phyloP scores from a whole-genome alignment of 2,329 filamentous ascomycete genomes.

The Hyphodiscus sp. region DNA sequence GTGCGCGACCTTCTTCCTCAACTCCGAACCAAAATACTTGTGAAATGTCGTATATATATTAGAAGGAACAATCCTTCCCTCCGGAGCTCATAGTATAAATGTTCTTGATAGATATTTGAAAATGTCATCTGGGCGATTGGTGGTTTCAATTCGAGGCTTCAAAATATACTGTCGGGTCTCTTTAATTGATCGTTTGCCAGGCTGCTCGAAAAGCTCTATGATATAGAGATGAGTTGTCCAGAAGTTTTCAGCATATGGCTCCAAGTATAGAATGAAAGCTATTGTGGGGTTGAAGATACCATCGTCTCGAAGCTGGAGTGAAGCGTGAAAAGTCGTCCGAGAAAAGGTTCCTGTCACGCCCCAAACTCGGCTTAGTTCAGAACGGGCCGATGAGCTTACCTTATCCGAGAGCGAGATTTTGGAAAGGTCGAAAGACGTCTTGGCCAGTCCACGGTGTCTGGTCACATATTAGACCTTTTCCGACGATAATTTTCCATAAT shows the following conservation, averaged over 20 bases:
- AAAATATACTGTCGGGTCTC: background rate
- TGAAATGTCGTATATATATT: conserved; percentile 19
- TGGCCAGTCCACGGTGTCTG: no score
- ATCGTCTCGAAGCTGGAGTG: conserved; percentile 2
- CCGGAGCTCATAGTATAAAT: conserved; percentile 19
- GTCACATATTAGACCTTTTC: background rate
- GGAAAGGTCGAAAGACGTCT: no score
- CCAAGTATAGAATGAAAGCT: background rate
- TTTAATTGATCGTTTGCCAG: background rate
- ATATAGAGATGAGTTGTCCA: background rate
- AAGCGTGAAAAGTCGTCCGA: background rate
- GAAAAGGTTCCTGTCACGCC: background rate
- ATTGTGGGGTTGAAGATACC: conserved; percentile 4
- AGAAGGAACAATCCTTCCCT: conserved; percentile 21
- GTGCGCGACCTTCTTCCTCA: conserved; percentile 1
- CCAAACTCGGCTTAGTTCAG: background rate
- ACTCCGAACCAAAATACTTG: conserved; percentile 6
- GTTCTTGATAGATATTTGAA: conserved; percentile 6
- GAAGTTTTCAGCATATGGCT: background rate
- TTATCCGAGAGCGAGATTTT: no score
- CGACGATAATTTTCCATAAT: background rate
- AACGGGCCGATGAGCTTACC: background rate
- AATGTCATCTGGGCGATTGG: conserved; percentile 14
- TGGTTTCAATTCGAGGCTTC: conserved; percentile 1
- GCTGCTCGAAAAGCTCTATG: background rate